Conservation (phyloP, 208 protist species). For the Trypanosoma mega region DNA sequence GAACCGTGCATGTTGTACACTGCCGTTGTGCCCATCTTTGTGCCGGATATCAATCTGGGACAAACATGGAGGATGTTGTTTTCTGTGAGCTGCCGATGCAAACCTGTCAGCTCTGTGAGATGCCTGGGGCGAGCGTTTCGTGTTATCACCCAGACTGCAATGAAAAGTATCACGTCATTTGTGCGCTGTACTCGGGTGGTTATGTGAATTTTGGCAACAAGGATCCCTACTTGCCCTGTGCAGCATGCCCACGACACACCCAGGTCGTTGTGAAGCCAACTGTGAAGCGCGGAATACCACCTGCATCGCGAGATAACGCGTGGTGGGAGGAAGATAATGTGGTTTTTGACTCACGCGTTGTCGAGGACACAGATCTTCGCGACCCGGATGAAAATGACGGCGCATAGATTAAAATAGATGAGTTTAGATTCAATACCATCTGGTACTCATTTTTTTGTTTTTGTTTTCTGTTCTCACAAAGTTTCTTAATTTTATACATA, state of each 20-base stretch:
- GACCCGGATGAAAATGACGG: slow-evolving; percentile 84
- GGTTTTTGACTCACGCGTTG: slow-evolving; percentile 81
- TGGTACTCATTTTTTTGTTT: slow-evolving; percentile 8
- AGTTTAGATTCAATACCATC: no score
- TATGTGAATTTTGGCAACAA: slow-evolving; percentile 90
- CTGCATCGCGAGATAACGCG: slow-evolving; percentile 8
- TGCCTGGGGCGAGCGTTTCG: slow-evolving; percentile 61
- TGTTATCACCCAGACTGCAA: slow-evolving; percentile 87
- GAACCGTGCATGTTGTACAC: slow-evolving; percentile 73
- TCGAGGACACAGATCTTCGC: slow-evolving; percentile 72
- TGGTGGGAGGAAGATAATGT: slow-evolving; percentile 78
- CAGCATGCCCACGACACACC: slow-evolving; percentile 81
- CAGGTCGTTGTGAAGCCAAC: slow-evolving; percentile 43
- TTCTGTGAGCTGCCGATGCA: slow-evolving; percentile 54
- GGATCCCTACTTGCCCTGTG: slow-evolving; percentile 75
- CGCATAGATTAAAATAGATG: slow-evolving; percentile 7
- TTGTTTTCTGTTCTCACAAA: not conserved
- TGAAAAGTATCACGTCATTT: slow-evolving; percentile 81
- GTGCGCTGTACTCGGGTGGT: slow-evolving; percentile 70
- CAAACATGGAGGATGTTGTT: slow-evolving; percentile 72
- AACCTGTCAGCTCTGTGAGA: slow-evolving; percentile 61
- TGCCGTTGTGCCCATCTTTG: slow-evolving; percentile 82
- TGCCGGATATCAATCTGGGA: slow-evolving; percentile 64
- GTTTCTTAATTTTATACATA: slow-evolving; percentile 8
- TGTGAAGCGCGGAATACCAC: slow-evolving; percentile 10